These are phyloP conservation scores for Trichomonascaceae sp. DNA, from an alignment of 1,139 yeast species.

Conservation along the genomic window DNA sequence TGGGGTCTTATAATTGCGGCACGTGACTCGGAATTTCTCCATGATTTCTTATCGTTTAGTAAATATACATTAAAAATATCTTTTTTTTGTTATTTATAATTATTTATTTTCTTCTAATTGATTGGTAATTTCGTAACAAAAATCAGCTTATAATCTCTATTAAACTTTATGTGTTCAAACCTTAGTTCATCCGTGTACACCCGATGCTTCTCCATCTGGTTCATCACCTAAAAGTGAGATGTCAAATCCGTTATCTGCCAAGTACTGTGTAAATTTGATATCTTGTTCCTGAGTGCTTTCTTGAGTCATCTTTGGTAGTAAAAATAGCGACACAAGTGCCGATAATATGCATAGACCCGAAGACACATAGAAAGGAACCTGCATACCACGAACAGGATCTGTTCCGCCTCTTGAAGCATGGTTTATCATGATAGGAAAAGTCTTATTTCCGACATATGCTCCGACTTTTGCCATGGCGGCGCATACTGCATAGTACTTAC, in stretches of 20 bases:
- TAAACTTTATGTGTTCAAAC: neutral
- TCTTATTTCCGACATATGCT: constrained; percentile 85
- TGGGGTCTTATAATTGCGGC: neutral
- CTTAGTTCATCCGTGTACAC: neutral
- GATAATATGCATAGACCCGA: constrained; percentile 70
- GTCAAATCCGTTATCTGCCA: constrained; percentile 35
- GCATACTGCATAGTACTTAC: constrained; percentile 84
- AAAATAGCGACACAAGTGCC: constrained; percentile 61
- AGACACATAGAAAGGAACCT: constrained; percentile 78
- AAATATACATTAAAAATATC: neutral
- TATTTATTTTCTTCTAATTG: neutral
- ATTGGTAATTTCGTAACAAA: too few species aligned
- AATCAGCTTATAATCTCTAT: neutral
- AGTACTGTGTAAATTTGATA: constrained; percentile 57
- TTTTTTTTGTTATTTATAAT: too few species aligned
- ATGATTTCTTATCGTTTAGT: neutral
- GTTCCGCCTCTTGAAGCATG: constrained; percentile 41
- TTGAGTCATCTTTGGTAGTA: constrained; percentile 77
- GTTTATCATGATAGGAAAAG: constrained; percentile 68
- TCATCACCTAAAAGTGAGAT: constrained; percentile 25
- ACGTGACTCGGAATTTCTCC: neutral
- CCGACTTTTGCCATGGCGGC: constrained; percentile 91
- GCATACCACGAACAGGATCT: constrained; percentile 45
- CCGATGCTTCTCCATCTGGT: neutral
- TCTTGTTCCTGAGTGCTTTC: constrained; percentile 79